Base-by-base conservation (phyloP, 371 early-diverging fungal genomes). In the Rhizomucor pusillus region DNA sequence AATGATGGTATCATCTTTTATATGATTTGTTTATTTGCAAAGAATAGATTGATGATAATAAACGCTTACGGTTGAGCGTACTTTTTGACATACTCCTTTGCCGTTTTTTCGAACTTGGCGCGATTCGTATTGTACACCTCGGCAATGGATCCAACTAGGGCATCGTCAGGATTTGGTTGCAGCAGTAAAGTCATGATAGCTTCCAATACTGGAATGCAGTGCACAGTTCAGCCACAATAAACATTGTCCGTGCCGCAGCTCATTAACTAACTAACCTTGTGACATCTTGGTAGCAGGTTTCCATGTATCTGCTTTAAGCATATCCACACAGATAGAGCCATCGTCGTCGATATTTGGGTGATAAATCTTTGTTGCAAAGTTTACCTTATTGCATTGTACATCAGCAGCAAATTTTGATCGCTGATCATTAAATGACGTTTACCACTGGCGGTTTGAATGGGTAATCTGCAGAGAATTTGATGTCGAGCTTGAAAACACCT, bases 321-420 rank as follows among this genome's bases (percentile, higher is more conserved):
- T 66, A 47, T 89, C 89, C 34, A 91, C 72, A 57, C 88, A 87
- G 51, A 87, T 89, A 5, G 88, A 75, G 0, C 93, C 93, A 52
- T 90, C 87, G 47, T 90, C 88, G 62, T 93, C 92, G 46, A 97
- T 87, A 66, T 97, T 97, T 29, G 95, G 95, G 66, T 97, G 98
- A 77, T 93, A 95, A 33, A 94, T 82, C 64, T 88, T 89, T 34
- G 94, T 95, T 25, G 63, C 59, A 63, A 97, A 93, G 54, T 87
- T 89, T 63, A 97, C 77, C 86, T 88, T 47, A 5, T n/a, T n/a
- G 34, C 6, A 24, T 20, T 14, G 56, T 20, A 16, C 4, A 13
- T 52, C 33, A 45, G 20, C 11, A 41, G 2, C 7, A 48, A 4
- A 13, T 37, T 9, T 37, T 14, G 37, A 37, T 37, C 11, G 37